These are phyloP conservation scores for Paramecium sexaurelia DNA, from an alignment of 73 alveolate species.

Conservation along the genomic window DNA sequence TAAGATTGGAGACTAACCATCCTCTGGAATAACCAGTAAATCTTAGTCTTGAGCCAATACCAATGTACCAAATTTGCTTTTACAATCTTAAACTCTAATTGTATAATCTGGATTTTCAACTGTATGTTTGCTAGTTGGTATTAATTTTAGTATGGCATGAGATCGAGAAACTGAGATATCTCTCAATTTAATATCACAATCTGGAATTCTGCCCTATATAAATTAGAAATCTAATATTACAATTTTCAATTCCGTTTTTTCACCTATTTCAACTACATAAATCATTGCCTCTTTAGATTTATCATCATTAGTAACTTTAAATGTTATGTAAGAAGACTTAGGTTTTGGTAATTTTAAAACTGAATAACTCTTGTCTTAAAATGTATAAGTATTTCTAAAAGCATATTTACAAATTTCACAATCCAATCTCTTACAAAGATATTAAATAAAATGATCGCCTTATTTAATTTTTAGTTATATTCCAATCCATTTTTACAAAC, in stretches of 20 bases:
- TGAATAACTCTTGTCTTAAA: background rate
- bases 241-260: slow-evolving; percentile 35
- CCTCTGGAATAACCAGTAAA: background rate
- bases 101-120: slow-evolving; percentile 34
- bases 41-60: slow-evolving; percentile 61
- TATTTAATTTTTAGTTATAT: slow-evolving; percentile 57
- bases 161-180: slow-evolving; percentile 88
- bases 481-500: slow-evolving; percentile 64
- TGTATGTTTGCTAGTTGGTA: background rate
- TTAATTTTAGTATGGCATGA: slow-evolving; percentile 77
- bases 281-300: slow-evolving; percentile 56
- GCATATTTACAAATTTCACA: slow-evolving; percentile 59
- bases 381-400: slow-evolving; percentile 38
- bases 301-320: slow-evolving; percentile 50
- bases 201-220: slow-evolving; percentile 87
- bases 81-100: slow-evolving; percentile 73
- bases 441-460: slow-evolving; percentile 59
- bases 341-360: slow-evolving; percentile 50
- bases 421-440: slow-evolving; percentile 61
- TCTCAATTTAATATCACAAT: slow-evolving; percentile 80
- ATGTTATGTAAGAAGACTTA: background rate
- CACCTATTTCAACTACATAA: slow-evolving; percentile 39
- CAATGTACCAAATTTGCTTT: slow-evolving; percentile 88
- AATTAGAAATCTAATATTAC: background rate
- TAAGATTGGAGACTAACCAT: slow-evolving; percentile 9